phyloP scores from a whole-genome alignment of 805 yeast genomes.

The Candida yuanshanica region DNA sequence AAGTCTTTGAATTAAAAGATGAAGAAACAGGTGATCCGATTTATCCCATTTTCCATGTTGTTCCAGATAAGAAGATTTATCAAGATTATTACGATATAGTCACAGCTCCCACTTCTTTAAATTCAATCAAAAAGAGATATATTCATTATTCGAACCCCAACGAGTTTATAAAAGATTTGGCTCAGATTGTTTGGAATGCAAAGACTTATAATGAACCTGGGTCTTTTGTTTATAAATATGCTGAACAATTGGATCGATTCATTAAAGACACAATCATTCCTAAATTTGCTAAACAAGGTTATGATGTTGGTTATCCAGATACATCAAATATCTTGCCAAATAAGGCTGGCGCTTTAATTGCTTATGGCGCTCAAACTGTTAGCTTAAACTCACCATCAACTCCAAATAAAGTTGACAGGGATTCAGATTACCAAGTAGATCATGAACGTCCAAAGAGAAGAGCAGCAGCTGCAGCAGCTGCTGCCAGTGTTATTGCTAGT shows the following conservation, averaged over 20 bases:
- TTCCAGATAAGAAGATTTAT: constrained; percentile 64
- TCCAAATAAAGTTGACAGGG: background rate
- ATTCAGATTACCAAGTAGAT: background rate
- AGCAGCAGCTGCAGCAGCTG: constrained; percentile 1
- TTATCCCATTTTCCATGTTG: constrained; percentile 55
- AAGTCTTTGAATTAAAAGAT: constrained; percentile 36
- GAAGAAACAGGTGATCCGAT: constrained; percentile 33
- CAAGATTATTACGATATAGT: constrained; percentile 79
- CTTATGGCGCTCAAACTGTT: constrained; percentile 12
- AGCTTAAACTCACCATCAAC: constrained; percentile 1
- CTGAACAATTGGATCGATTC: constrained; percentile 41
- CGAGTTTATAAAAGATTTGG: constrained; percentile 70
- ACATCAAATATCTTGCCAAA: constrained; percentile 17
- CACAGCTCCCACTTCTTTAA: constrained; percentile 74
- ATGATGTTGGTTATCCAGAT: constrained; percentile 37
- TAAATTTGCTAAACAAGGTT: constrained; percentile 26
- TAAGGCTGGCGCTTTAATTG: constrained; percentile 16
- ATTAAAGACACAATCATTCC: constrained; percentile 32
- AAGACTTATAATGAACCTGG: constrained; percentile 71
- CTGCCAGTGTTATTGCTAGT: constrained; percentile 1
- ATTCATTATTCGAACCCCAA: constrained; percentile 54
- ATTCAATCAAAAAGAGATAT: constrained; percentile 58
- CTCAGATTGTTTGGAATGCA: constrained; percentile 89
- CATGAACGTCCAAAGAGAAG: constrained; percentile 5
- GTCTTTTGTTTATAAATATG: constrained; percentile 64